A percentile compares a stretch with the other conserved stretches of the same genome.
Conservation (phyloP, 2,329 filamentous ascomycete genomes). For the Colletotrichum lini region DNA sequence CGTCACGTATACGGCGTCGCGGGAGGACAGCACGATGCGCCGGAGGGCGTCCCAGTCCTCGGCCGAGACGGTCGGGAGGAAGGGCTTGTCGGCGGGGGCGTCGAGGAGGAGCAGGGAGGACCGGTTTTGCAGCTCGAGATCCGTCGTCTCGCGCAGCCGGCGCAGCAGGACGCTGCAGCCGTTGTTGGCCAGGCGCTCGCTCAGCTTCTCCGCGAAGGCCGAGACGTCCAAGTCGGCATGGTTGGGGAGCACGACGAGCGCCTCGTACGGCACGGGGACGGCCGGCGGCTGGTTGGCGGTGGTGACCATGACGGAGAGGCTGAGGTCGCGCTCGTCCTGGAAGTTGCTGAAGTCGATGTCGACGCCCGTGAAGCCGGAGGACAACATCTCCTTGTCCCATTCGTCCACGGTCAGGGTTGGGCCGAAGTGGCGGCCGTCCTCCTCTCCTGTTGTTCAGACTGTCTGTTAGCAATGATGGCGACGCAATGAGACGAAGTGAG, state of each 20-base stretch:
- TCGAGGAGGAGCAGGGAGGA: no score
- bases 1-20: slow-evolving; percentile 39
- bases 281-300: slow-evolving; percentile 17
- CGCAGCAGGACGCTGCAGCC: no score
- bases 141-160: no score
- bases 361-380: slow-evolving; percentile 38
- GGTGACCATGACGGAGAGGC: slow-evolving; percentile 31
- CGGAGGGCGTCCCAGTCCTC: slow-evolving; percentile 31
- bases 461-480: no score
- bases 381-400: slow-evolving; percentile 34
- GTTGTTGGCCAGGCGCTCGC: no score
- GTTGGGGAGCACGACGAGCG: no score
- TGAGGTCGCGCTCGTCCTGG: slow-evolving; percentile 25
- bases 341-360: slow-evolving; percentile 37
- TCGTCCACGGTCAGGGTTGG: slow-evolving; percentile 28
- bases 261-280: not conserved
- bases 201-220: no score
- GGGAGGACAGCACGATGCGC: slow-evolving; percentile 25
- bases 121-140: no score
- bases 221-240: no score
- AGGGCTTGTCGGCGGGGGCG: slow-evolving; percentile 19
- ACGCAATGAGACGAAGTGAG: no score
- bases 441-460: slow-evolving; percentile 32
- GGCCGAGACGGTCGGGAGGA: slow-evolving; percentile 18
- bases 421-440: slow-evolving; percentile 38